Evolutionary conservation across 1,284 basidiomycete species (phyloP).

Genomic region (Pyrrhoderma noxium): DNA sequence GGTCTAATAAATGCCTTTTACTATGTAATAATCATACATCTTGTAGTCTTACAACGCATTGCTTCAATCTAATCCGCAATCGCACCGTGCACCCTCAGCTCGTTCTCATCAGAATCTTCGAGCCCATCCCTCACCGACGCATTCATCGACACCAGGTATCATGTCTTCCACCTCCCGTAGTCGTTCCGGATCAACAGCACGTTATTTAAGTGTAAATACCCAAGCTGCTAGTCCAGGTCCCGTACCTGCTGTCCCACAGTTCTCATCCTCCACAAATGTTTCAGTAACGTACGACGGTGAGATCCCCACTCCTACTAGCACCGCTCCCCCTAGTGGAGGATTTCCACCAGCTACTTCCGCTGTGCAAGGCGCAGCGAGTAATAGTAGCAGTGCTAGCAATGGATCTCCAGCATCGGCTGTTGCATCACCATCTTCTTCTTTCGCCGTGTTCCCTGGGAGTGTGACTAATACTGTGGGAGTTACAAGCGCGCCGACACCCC

Average conservation of each 20-base stretch:
- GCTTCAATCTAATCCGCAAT: too few relatives aligned
- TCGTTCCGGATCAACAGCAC: slow-evolving; percentile 11
- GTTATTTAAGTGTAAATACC: slow-evolving; percentile 16
- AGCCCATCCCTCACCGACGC: background rate
- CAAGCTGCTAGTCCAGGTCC: slow-evolving; percentile 6
- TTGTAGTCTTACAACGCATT: too few relatives aligned
- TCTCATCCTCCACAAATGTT: background rate
- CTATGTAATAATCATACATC: too few relatives aligned
- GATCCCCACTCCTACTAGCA: too few relatives aligned
- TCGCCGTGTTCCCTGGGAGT: background rate
- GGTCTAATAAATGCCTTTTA: too few relatives aligned
- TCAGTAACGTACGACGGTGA: background rate
- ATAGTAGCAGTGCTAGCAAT: background rate
- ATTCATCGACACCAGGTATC: background rate
- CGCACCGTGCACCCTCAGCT: slow-evolving; percentile 1
- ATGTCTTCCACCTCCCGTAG: too few relatives aligned
- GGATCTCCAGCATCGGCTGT: slow-evolving; percentile 6
- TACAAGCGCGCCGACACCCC: background rate
- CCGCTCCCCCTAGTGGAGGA: background rate
- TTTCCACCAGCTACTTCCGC: slow-evolving; percentile 1
- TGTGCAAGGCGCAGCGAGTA: background rate
- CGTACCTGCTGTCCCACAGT: slow-evolving; percentile 8
- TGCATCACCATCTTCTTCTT: slow-evolving; percentile 3
- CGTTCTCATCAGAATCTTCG: slow-evolving; percentile 13
- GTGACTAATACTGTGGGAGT: background rate